A percentile compares a stretch with the other conserved stretches of the same genome.
phyloP scores from a whole-genome alignment of 371 early-diverging fungal species.

The Encephalitozoon romaleae region DNA sequence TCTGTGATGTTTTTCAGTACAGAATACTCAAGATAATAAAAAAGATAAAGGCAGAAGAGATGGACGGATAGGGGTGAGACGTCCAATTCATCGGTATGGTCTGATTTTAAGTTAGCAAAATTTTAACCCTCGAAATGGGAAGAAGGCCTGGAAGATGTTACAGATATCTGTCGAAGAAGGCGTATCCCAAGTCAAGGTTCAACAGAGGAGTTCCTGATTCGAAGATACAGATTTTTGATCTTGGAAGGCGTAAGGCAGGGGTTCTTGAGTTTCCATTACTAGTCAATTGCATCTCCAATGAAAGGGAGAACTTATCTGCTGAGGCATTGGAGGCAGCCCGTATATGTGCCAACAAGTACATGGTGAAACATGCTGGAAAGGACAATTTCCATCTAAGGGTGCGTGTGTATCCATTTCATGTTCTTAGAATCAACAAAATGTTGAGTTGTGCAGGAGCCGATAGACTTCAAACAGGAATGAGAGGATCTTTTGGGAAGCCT shows the following conservation, averaged over 20 bases:
- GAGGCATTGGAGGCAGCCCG: conserved; percentile 99
- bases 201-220: conserved; percentile 98
- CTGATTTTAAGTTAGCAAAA: not conserved
- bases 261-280: conserved; percentile 93
- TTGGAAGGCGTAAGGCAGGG: conserved; percentile 93
- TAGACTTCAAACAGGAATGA: conserved; percentile 99
- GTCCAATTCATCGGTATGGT: not conserved
- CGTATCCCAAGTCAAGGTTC: conserved; percentile 98
- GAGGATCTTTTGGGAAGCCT: conserved; percentile 99
- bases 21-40: not conserved
- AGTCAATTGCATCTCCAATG: conserved; percentile 90
- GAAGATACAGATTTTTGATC: conserved; percentile 95
- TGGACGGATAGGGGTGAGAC: not conserved
- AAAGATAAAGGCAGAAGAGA: too few species aligned
- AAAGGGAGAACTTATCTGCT: conserved; percentile 92
- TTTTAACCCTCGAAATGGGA: conserved; percentile 52
- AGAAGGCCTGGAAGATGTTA: conserved; percentile 62
- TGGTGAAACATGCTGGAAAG: conserved; percentile 91
- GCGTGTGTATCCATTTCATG: conserved; percentile 98
- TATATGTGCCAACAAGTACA: conserved; percentile 98
- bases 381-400: conserved; percentile 99
- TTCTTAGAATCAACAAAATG: conserved; percentile 99
- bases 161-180: conserved; percentile 98
- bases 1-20: not conserved
- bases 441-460: conserved; percentile 99